Evolutionary conservation across 192 early-diverging fungal species (phyloP), one percentile per base, ranked within the genome.

Genomic region (Coemansia sp.): DNA sequence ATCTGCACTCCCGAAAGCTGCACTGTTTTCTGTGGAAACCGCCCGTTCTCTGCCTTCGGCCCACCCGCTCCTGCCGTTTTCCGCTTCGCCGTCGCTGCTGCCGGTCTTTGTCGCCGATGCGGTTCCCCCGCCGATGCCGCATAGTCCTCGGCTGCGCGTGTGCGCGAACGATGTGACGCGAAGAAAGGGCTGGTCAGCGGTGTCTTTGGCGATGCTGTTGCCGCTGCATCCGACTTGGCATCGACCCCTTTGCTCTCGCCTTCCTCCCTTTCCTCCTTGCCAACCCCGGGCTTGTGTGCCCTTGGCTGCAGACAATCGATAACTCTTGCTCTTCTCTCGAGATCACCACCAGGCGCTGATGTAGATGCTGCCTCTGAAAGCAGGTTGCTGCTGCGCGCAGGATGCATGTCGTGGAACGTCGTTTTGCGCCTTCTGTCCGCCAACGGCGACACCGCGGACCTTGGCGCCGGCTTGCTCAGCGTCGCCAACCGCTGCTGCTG

Each of bases 1-100:
- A 81, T 75, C 46, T 69, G 69, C 0, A 75, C 64, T 10, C 78
- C 78, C 7, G 39, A 38, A 44, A 81, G 67, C 1, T 20, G 13
- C 12, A 81, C 32, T 19, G 32, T 65, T 32, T 56, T 75, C 6
- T 37, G 3, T 11, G 72, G 69, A 39, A 55, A 64, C 19, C 7
- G 64, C 12, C 40, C 38, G 40, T 7, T 13, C 14, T 14, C 57
- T 37, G 55, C 50, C 63, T 59, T 67, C 8, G 72, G 20, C 7
- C 19, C 25, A 25, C 25, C 25, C 25, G 25, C 9, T 9, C 6
- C 64, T 32, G 11, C 11, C 37, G 64, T 57, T 25, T 54, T 54
- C 19, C 51, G 51, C 8, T 22, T 54, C 9, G 51, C 20, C 13
- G 43, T 13, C 13, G 43, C 43, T 54, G 51, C 51, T 16, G 46